Percentiles rank a stretch among this genome's conserved stretches.
Conservation (phyloP, 1,284 basidiomycete species). For the Limonomyces culmigenus region DNA sequence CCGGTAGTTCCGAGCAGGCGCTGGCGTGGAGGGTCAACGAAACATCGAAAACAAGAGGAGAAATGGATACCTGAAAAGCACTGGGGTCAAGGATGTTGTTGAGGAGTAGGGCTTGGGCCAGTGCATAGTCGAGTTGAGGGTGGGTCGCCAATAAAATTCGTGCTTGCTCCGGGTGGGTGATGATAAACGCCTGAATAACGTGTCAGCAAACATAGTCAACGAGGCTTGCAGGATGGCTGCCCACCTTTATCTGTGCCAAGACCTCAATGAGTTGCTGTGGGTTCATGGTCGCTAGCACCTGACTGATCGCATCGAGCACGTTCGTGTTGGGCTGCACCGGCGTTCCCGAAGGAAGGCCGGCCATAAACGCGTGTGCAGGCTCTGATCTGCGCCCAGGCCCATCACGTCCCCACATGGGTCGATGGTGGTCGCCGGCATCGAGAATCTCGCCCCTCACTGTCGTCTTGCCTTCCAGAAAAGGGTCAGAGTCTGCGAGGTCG, state of each 20-base stretch:
- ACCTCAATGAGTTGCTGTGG: constrained; percentile 86
- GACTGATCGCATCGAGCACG: constrained; percentile 74
- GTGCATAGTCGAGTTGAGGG: constrained; percentile 89
- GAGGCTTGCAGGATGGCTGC: constrained; percentile 8
- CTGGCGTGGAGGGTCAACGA: constrained; percentile 13
- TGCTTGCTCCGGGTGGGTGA: constrained; percentile 85
- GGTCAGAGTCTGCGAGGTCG: constrained; percentile 40
- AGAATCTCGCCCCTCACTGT: constrained; percentile 46
- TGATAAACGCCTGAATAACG: constrained; percentile 59
- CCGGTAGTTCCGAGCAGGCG: constrained; percentile 37
- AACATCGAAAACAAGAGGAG: not conserved
- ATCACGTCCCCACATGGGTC: constrained; percentile 20
- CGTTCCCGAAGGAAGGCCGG: constrained; percentile 62
- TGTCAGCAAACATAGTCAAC: constrained; percentile 1
- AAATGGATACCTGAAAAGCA: constrained; percentile 45
- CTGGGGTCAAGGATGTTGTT: constrained; percentile 90
- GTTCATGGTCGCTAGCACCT: constrained; percentile 73
- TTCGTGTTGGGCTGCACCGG: constrained; percentile 61
- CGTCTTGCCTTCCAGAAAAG: constrained; percentile 30
- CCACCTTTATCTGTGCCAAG: constrained; percentile 94
- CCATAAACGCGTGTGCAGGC: constrained; percentile 39
- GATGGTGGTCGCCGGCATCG: constrained; percentile 40
- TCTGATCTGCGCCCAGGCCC: constrained; percentile 13
- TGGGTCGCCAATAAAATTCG: constrained; percentile 63
- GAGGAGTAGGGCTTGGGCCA: constrained; percentile 89